Evolutionary conservation across 805 yeast genomes (phyloP).

Genomic region (Saccharomyces kudriavzevii): DNA sequence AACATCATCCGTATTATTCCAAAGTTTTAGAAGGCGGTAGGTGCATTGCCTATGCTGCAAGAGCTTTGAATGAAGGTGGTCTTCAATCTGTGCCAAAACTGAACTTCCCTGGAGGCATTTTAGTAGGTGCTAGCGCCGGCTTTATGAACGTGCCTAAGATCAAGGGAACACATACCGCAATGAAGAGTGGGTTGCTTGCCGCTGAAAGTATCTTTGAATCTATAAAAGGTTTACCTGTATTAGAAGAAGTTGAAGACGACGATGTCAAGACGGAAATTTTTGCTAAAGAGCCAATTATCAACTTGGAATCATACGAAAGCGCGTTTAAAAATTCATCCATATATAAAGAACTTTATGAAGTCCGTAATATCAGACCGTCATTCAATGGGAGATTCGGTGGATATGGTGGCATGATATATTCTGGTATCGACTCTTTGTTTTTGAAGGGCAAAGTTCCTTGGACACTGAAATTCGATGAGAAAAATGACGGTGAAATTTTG

Average conservation of each 20-base stretch:
- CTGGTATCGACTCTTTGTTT: conserved; percentile 76
- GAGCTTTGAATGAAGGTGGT: conserved; percentile 97
- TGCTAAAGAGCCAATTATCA: conserved; percentile 35
- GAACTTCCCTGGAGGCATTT: conserved; percentile 90
- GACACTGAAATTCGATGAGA: conserved; percentile 60
- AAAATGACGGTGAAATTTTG: conserved; percentile 67
- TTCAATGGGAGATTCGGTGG: conserved; percentile 70
- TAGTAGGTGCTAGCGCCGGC: conserved; percentile 95
- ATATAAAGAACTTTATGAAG: conserved; percentile 68
- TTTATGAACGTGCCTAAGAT: conserved; percentile 95
- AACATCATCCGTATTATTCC: conserved; percentile 78
- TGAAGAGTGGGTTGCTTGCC: conserved; percentile 91
- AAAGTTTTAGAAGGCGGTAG: conserved; percentile 77
- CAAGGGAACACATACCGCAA: conserved; percentile 96
- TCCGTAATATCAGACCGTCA: conserved; percentile 89
- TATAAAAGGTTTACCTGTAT: conserved; percentile 38
- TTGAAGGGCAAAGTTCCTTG: conserved; percentile 79
- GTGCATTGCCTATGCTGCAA: conserved; percentile 88
- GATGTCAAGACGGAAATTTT: conserved; percentile 20
- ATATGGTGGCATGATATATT: conserved; percentile 71
- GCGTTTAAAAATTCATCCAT: conserved; percentile 77
- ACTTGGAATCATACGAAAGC: conserved; percentile 52
- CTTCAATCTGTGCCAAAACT: conserved; percentile 85
- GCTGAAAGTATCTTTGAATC: conserved; percentile 70
- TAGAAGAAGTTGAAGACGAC: conserved; percentile 31